Conservation (phyloP, 164 flowering plant species). For the Euptelea pleiosperma region DNA sequence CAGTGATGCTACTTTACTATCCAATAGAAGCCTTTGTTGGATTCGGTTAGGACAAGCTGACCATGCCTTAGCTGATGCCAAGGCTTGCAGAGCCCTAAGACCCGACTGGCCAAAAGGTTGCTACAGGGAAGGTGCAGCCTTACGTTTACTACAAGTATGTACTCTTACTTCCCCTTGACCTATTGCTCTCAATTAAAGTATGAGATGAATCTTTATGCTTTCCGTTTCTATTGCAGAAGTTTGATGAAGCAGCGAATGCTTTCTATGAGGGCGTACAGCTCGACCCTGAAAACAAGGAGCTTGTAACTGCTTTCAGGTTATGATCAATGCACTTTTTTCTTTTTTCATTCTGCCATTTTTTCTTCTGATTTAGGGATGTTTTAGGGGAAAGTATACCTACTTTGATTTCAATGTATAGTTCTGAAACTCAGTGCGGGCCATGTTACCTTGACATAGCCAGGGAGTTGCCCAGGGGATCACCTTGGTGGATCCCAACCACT, state of each 20-base stretch:
- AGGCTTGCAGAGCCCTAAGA: slow-evolving; percentile 69
- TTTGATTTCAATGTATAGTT: not conserved
- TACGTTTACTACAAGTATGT: slow-evolving; percentile 71
- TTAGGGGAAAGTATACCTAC: not conserved
- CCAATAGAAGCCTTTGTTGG: slow-evolving; percentile 99
- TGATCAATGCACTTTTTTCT: not conserved
- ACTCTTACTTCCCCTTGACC: not conserved
- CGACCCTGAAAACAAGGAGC: slow-evolving; percentile 89
- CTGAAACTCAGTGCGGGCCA: not conserved
- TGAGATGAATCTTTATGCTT: not conserved
- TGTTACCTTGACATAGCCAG: not conserved
- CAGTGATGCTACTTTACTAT: slow-evolving; percentile 60
- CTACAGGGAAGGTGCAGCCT: slow-evolving; percentile 92
- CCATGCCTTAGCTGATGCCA: slow-evolving; percentile 88
- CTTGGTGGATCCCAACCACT: not conserved
- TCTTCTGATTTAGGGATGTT: not conserved
- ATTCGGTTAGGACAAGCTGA: slow-evolving; percentile 85
- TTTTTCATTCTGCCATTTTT: not conserved
- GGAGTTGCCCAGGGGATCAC: not conserved
- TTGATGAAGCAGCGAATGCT: slow-evolving; percentile 94
- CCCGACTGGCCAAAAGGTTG: slow-evolving; percentile 96
- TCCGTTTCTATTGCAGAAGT: slow-evolving; percentile 48
- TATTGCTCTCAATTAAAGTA: not conserved
- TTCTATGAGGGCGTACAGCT: slow-evolving; percentile 92
- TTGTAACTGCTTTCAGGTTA: slow-evolving; percentile 85